Evolutionary conservation across 2,329 filamentous ascomycete species (phyloP).

Genomic region (Epichloe gansuensis): DNA sequence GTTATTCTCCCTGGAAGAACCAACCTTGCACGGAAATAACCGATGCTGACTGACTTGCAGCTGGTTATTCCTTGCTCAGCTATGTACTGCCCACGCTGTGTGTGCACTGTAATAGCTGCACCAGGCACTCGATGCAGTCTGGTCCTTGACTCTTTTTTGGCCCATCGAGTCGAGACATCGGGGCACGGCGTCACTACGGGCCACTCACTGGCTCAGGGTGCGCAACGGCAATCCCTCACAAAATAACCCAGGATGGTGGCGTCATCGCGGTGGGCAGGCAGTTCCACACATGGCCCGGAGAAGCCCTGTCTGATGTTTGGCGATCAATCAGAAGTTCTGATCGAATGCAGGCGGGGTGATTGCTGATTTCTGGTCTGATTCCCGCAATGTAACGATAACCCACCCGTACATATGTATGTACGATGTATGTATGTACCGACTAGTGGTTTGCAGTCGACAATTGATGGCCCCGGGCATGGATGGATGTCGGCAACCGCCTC

Average conservation of each 20-base stretch:
- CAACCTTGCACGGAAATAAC: neutral
- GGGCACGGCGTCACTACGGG: neutral
- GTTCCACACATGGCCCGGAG: neutral
- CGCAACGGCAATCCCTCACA: neutral
- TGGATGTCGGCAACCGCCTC: too few species aligned
- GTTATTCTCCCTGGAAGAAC: too few species aligned
- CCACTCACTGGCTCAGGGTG: neutral
- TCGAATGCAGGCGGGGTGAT: neutral
- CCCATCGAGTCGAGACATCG: neutral
- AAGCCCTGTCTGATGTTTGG: neutral
- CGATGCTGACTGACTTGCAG: neutral
- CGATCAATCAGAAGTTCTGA: neutral
- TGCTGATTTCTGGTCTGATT: too few species aligned
- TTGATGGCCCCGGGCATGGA: too few species aligned
- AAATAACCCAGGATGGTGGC: neutral
- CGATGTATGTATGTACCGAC: too few species aligned
- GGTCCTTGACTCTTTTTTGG: too few species aligned
- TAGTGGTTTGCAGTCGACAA: too few species aligned
- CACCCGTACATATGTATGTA: too few species aligned
- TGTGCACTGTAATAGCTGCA: too few species aligned
- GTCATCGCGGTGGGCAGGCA: neutral
- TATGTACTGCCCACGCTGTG: too few species aligned
- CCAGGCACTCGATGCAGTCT: too few species aligned
- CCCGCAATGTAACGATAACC: too few species aligned
- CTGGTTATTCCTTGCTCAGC: neutral